Evolutionary conservation across 2,329 filamentous ascomycete species (phyloP).

Genomic region (Fusarium lateritium): DNA sequence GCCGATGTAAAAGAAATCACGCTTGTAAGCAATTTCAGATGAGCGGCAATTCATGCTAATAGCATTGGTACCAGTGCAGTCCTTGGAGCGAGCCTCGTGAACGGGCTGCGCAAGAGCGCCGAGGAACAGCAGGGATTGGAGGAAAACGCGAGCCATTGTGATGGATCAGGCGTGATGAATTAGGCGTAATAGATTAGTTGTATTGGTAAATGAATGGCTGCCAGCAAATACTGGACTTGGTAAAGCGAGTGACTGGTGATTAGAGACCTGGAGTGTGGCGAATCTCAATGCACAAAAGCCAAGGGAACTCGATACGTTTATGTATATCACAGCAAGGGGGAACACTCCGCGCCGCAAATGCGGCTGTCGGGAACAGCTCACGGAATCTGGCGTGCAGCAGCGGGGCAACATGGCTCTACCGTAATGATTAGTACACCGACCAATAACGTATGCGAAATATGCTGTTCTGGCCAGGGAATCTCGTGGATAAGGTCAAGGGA

Average conservation of each 20-base stretch:
- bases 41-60: constrained; percentile 33
- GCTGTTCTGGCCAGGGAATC: background rate
- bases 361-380: background rate
- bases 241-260: constrained; percentile 7
- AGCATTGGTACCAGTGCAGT: constrained; percentile 32
- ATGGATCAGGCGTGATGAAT: background rate
- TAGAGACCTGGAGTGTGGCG: background rate
- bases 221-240: constrained; percentile 4
- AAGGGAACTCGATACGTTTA: constrained; percentile 6
- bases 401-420: too few species aligned
- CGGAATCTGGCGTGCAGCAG: background rate
- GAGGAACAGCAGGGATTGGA: constrained; percentile 26
- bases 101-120: constrained; percentile 16
- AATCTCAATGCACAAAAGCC: background rate
- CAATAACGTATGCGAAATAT: too few species aligned
- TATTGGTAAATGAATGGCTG: constrained; percentile 7
- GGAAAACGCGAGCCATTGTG: constrained; percentile 28
- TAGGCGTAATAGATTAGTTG: background rate
- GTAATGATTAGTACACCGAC: too few species aligned
- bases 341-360: too few species aligned
- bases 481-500: background rate
- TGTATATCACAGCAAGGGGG: background rate
- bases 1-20: constrained; percentile 41
- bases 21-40: constrained; percentile 23
- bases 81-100: background rate